Evolutionary conservation across 1,284 basidiomycete species (phyloP), one percentile per base, ranked within the genome.

Genomic region (Phellinidium pouzarii): DNA sequence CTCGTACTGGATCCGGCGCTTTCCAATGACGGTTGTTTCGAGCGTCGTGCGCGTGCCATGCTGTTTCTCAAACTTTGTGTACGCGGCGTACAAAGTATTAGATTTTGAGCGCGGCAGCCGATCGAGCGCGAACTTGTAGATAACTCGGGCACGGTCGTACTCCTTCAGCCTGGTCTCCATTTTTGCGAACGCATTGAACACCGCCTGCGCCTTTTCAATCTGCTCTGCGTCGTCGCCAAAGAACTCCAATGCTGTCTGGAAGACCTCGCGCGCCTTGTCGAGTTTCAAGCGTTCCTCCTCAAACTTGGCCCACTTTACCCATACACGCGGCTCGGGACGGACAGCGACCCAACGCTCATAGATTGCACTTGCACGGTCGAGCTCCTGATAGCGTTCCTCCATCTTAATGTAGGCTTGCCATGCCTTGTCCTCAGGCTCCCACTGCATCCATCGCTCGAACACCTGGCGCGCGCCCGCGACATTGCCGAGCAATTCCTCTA

Each of bases 391-490:
- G 44, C 95, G 79, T 64, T 90, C 83, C 72, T 99, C 96, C 66
- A 99, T 75, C 73, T 97, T 95, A 76, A 99, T 92, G 69, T 96
- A 99, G 9, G 92, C 91, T 65, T 93, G 89, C 96, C 95, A 99
- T 4, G 95, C 94, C 73, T 97, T 98, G 79, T 99, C 96, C 64
- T 98, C 93, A 0, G 96, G 96, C 67, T 99, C 94, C 96, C 96
- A 99, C 59, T 88, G 80, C 93, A 99, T 96, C 95, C 95, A 99
- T 44, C 95, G 80, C 69, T 99, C 96, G 63, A 99, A 99, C 53
- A 99, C 91, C 66, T 98, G 94, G 8, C 95, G 84, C 1, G 94
- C 94, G 26, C 95, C 95, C 1, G 91, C 80, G 34, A 99, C 84
- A 65, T 99, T 99, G 63, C 95, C 90, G 11, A 99, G 79, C 2